A percentile compares a stretch with the other conserved stretches of the same genome.
phyloP scores from a whole-genome alignment of 345 rosid species.

The Citrus australasica region DNA sequence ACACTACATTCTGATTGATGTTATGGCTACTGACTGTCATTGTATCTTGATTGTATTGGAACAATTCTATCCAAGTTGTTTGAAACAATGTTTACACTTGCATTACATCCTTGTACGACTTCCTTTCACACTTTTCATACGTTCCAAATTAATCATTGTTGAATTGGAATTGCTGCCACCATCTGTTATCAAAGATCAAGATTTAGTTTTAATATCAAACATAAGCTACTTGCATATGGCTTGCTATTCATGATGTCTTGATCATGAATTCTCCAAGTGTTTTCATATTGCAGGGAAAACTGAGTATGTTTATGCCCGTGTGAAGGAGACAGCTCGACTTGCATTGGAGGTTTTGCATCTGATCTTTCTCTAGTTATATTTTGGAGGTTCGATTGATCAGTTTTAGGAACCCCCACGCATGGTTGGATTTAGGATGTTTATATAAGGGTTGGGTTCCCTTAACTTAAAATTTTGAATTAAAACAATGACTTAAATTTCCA shows the following conservation, averaged over 20 bases:
- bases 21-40: neutral
- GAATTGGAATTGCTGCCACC: neutral
- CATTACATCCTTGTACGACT: neutral
- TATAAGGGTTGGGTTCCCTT: neutral
- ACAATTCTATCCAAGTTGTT: neutral
- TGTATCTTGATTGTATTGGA: neutral
- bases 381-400: neutral
- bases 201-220: neutral
- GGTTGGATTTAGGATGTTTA: neutral
- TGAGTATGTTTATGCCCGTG: slow-evolving; percentile 67
- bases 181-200: neutral
- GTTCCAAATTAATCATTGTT: neutral
- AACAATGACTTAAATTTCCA: neutral
- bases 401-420: neutral
- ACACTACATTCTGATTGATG: neutral
- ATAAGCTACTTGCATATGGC: slow-evolving; percentile 3
- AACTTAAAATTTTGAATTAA: neutral
- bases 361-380: slow-evolving; percentile 15
- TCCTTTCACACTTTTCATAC: neutral
- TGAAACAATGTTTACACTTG: neutral
- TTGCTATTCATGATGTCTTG: neutral
- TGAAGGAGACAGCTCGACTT: slow-evolving; percentile 68
- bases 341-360: slow-evolving; percentile 64
- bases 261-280: neutral
- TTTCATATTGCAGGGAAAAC: slow-evolving; percentile 63